Evolutionary conservation across 2,329 filamentous ascomycete species (phyloP), one percentile per base, ranked within the genome.

Genomic region (Paraphoma chrysanthemicola): DNA sequence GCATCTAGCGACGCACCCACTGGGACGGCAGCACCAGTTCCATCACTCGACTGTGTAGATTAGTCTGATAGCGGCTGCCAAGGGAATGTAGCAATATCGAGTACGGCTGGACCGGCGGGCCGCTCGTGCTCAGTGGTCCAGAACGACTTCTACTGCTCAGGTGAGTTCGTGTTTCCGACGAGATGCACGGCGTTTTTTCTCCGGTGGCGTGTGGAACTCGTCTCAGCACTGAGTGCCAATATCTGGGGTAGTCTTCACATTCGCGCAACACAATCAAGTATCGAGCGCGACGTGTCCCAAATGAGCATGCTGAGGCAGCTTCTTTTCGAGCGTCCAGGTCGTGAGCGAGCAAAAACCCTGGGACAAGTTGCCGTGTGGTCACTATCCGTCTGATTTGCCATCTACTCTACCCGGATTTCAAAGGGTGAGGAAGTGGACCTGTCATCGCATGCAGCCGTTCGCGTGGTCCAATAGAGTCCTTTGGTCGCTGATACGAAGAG

Each of bases 101-200:
- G 61, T 70, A 71, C 73, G 71, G 63, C 44, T 70, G 67, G 70
- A 64, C 67, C 69, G 69, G 66, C 67, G 67, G 68, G 63, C 67
- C 68, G 67, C 57, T 63, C 52, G 44, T 54, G 59, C 46, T 66
- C 62, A 70, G 66, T 68, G 68, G 70, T 67, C 57, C 48, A 69
- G 57, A 68, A 51, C 43, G 39, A 59, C 46, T 41, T 36, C 43
- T 31, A 51, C 17, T 54, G 57, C 63, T 70, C 64, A 70, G 68
- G 63, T 69, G 69, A 71, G 67, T 70, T 71, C 66, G 68, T 75
- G 68, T 75, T 53, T 53, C 39, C 42, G 36, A 57, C 48, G 30
- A 51, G 44, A 18, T 53, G 56, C 48, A 53, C 28, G 41, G 43
- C 14, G 38, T 53, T 48, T 39, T 38, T 45, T 48, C 52, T 45